Evolutionary conservation across 768 basidiomycete genomes (phyloP).

Genomic region (Tephrocybe rancida): DNA sequence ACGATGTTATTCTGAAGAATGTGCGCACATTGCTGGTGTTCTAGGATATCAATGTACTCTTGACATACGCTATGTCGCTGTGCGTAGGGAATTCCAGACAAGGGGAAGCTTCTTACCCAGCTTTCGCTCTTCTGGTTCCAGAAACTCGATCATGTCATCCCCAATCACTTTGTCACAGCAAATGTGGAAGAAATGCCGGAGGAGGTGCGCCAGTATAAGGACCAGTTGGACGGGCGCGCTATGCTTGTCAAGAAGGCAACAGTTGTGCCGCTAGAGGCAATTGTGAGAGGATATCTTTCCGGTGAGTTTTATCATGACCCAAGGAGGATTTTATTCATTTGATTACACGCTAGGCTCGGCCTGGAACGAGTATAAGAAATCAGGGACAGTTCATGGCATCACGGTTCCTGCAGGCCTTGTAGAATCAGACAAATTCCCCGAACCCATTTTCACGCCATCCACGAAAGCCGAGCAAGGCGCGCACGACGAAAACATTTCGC

Average conservation of each 20-base stretch:
- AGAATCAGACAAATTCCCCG: constrained; percentile 83
- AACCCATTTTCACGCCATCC: constrained; percentile 92
- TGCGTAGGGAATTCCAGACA: constrained; percentile 87
- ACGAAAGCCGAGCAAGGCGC: constrained; percentile 94
- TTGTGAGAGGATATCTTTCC: constrained; percentile 96
- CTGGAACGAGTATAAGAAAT: constrained; percentile 91
- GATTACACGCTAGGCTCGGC: constrained; percentile 71
- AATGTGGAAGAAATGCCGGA: constrained; percentile 81
- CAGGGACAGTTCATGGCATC: constrained; percentile 88
- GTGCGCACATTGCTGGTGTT: constrained; percentile 49
- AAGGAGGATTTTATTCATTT: background rate
- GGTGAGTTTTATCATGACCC: constrained; percentile 46
- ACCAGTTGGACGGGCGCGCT: constrained; percentile 78
- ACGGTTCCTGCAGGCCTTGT: constrained; percentile 69
- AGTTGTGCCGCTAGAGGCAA: constrained; percentile 91
- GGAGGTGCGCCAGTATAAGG: constrained; percentile 72
- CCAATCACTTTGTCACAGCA: constrained; percentile 87
- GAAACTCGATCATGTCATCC: constrained; percentile 75
- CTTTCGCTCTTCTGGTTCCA: constrained; percentile 97
- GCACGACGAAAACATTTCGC: constrained; percentile 96
- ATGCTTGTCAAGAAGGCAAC: constrained; percentile 93
- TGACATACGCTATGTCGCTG: constrained; percentile 10
- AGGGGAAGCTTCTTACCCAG: constrained; percentile 86
- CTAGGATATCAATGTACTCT: background rate
- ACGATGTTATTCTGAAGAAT: constrained; percentile 93